A percentile compares a stretch with the other conserved stretches of the same genome.
phyloP scores from a whole-genome alignment of 2,329 filamentous ascomycete species.

The Tolypocladium pustulatum region DNA sequence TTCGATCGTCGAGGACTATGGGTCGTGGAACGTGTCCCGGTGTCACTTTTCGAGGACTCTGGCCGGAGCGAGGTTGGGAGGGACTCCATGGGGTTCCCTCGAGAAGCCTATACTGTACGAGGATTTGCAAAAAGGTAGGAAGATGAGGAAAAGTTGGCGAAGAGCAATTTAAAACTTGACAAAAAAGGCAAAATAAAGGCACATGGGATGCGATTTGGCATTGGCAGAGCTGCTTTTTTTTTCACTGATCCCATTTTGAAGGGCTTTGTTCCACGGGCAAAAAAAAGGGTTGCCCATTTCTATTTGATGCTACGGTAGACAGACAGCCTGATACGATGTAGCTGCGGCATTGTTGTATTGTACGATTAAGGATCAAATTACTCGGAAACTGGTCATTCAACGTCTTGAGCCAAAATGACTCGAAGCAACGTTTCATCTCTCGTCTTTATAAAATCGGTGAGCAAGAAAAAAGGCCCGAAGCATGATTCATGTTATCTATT shows the following conservation, averaged over 20 bases:
- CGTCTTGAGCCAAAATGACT: background rate
- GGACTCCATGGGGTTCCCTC: background rate
- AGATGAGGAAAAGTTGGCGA: background rate
- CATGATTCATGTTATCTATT: no score
- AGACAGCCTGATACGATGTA: slow-evolving; percentile 3
- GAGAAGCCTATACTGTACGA: slow-evolving; percentile 2
- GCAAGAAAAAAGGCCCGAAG: no score
- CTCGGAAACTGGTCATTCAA: background rate
- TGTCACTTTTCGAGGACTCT: background rate
- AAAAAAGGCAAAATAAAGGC: slow-evolving; percentile 1
- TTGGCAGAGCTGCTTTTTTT: slow-evolving; percentile 3
- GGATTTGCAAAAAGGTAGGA: slow-evolving; percentile 1
- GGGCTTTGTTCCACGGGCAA: background rate
- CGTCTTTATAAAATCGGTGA: no score
- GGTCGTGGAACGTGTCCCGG: background rate
- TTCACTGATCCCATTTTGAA: slow-evolving; percentile 2
- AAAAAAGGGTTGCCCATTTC: slow-evolving; percentile 1
- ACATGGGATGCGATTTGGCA: slow-evolving; percentile 7
- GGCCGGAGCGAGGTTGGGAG: background rate
- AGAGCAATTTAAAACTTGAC: background rate
- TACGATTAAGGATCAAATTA: slow-evolving; percentile 5
- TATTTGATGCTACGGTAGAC: slow-evolving; percentile 9
- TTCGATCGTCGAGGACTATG: no score
- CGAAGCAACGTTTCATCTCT: background rate
- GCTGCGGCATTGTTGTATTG: slow-evolving; percentile 8